Base-by-base conservation (phyloP, 306 rosid species). In the Adenanthera pavonina region DNA sequence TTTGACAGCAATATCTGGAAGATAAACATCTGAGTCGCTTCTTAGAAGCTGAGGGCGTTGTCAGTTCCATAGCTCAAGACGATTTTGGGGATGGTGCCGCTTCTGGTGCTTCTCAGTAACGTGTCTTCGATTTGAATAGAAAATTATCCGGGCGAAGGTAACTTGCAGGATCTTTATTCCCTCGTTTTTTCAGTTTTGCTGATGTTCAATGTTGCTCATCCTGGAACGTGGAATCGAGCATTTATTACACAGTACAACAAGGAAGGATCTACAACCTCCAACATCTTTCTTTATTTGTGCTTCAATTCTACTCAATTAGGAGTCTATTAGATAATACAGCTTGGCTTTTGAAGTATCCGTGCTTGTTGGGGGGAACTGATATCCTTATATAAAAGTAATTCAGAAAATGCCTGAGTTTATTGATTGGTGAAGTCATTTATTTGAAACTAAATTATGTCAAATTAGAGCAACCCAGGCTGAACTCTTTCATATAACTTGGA, bases 1-100 rank as follows among this genome's bases (percentile, higher is more conserved):
- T 54, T 64, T 83, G 52, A 16, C 86, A 95, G 99, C 88, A 90
- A 65, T 85, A 92, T 82, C 85, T 95, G 90, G 91, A 88, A 38
- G 92, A 93, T 76, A 88, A 89, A 49, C 88, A 89, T 69, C 79
- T 93, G 85, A 90, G 87, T 83, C 92, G 89, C 43, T 89, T 88
- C 84, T 84, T 95, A 84, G 93, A 92, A 87, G 92, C 93, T 67
- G 91, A 92, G 83, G 83, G 67, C 8, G 34, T 69, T n/a, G 49
- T 41, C 48, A 81, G 57, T 62, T 41, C 81, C 12, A 43, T 13
- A 51, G 83, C 59, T 84, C 87, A 61, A 68, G 84, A 82, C 17
- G 66, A 84, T 66, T 38, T 47, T 13, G n/a, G 52, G 61, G 61
- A 74, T 13, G 44, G 33, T 33, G 80, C 60, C 35, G 77, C 76